phyloP scores from a whole-genome alignment of 2,329 filamentous ascomycete species.

The Dactylellina leptospora region DNA sequence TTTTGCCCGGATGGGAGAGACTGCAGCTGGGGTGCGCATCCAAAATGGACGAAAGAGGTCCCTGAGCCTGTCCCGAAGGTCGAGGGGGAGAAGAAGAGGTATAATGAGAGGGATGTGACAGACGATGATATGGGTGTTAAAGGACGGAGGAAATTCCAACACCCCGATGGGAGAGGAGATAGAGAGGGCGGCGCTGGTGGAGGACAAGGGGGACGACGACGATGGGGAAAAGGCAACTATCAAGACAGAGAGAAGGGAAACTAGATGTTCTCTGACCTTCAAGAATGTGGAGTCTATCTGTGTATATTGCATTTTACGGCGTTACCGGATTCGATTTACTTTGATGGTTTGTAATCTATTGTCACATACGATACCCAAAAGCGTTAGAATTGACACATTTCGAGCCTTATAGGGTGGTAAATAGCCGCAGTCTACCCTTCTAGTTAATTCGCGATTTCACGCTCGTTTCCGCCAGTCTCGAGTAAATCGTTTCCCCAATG shows the following conservation, averaged over 20 bases:
- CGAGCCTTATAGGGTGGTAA: constrained; percentile 18
- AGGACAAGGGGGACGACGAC: constrained; percentile 8
- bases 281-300: background rate
- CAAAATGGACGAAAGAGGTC: constrained; percentile 75
- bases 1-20: constrained; percentile 86
- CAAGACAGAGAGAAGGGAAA: constrained; percentile 46
- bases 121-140: constrained; percentile 53
- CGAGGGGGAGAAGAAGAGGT: constrained; percentile 73
- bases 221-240: constrained; percentile 45
- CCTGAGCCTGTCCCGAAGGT: constrained; percentile 67
- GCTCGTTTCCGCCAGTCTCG: constrained; percentile 15
- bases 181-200: constrained; percentile 24
- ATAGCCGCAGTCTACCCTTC: background rate
- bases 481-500: background rate
- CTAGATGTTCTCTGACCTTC: background rate
- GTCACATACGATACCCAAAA: constrained; percentile 15
- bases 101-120: constrained; percentile 53
- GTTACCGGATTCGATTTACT: constrained; percentile 13
- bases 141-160: constrained; percentile 48
- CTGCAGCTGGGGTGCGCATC: constrained; percentile 83
- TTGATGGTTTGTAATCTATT: constrained; percentile 12
- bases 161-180: constrained; percentile 40
- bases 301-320: constrained; percentile 11
- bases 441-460: background rate
- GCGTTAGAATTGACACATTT: constrained; percentile 22